Percentiles rank a stretch among this genome's conserved stretches.
Conservation (phyloP, 768 basidiomycete species). For the Suillus sp. region DNA sequence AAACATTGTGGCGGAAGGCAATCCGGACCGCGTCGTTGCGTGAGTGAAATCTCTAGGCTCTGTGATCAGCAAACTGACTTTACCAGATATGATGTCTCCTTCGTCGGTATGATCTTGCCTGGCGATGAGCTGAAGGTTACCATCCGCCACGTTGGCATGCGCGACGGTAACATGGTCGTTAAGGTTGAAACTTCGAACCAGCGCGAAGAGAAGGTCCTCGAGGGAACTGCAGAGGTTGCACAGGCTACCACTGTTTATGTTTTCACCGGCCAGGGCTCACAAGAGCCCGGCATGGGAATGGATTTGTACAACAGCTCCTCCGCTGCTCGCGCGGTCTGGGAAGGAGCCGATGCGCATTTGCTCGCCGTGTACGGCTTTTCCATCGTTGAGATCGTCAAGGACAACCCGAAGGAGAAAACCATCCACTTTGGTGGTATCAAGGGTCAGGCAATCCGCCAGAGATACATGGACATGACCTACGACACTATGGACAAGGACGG, state of each 20-base stretch:
- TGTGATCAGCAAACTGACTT: conserved; percentile 1
- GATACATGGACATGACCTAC: conserved; percentile 99
- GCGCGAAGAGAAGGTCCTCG: conserved; percentile 87
- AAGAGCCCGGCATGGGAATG: conserved; percentile 99
- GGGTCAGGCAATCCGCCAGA: conserved; percentile 95
- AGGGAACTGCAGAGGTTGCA: conserved; percentile 89
- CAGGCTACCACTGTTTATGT: conserved; percentile 94
- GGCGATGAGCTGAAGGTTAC: conserved; percentile 84
- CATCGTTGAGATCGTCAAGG: conserved; percentile 97
- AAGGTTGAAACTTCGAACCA: conserved; percentile 84
- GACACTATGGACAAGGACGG: conserved; percentile 97
- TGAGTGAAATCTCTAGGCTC: conserved; percentile 41
- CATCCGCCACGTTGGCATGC: conserved; percentile 90
- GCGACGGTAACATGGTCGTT: conserved; percentile 90
- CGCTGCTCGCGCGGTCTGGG: conserved; percentile 97
- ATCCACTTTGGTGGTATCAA: conserved; percentile 99
- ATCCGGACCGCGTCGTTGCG: conserved; percentile 88
- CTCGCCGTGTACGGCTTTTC: conserved; percentile 97
- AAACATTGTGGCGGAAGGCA: conserved; percentile 89
- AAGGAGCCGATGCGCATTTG: conserved; percentile 91
- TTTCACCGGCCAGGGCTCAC: conserved; percentile 98
- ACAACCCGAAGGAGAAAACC: conserved; percentile 97
- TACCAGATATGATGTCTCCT: conserved; percentile 85
- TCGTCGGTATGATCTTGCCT: conserved; percentile 96
- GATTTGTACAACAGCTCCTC: conserved; percentile 92